A percentile compares a stretch with the other conserved stretches of the same genome.
Conservation (phyloP, 495 filamentous ascomycete species). For the Penicillium malachiteum region DNA sequence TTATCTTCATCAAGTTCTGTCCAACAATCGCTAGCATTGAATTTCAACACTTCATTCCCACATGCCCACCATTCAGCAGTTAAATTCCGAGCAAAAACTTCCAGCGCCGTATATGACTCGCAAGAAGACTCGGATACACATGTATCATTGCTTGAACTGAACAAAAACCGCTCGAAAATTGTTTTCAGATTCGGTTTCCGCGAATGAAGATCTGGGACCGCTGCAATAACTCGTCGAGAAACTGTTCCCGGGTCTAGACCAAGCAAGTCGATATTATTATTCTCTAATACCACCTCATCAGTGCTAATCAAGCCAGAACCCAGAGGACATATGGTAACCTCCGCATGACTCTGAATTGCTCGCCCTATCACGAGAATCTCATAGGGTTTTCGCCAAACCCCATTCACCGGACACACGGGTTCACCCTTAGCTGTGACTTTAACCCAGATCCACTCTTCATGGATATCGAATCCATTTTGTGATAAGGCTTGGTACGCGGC, state of each 20-base stretch:
- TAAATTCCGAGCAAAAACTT: conserved; percentile 85
- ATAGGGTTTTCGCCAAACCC: conserved; percentile 79
- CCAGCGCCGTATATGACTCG: conserved; percentile 62
- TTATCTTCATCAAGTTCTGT: conserved; percentile 3
- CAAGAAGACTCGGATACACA: neutral
- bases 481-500: conserved; percentile 60
- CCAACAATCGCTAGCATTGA: conserved; percentile 74
- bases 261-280: conserved; percentile 5
- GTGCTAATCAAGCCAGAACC: no score
- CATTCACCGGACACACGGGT: conserved; percentile 66
- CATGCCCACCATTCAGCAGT: conserved; percentile 87
- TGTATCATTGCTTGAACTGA: neutral
- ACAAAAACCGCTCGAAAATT: conserved; percentile 53
- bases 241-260: conserved; percentile 20
- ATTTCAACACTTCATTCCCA: conserved; percentile 83
- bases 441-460: conserved; percentile 90
- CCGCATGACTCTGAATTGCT: conserved; percentile 8
- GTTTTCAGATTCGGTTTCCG: conserved; percentile 75
- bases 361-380: conserved; percentile 75
- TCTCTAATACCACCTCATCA: no score
- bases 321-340: no score
- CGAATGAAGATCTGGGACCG: conserved; percentile 88
- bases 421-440: conserved; percentile 74
- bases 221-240: conserved; percentile 62
- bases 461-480: conserved; percentile 60